phyloP scores from a whole-genome alignment of 2,329 filamentous ascomycete genomes.

The Colletotrichum sp. region DNA sequence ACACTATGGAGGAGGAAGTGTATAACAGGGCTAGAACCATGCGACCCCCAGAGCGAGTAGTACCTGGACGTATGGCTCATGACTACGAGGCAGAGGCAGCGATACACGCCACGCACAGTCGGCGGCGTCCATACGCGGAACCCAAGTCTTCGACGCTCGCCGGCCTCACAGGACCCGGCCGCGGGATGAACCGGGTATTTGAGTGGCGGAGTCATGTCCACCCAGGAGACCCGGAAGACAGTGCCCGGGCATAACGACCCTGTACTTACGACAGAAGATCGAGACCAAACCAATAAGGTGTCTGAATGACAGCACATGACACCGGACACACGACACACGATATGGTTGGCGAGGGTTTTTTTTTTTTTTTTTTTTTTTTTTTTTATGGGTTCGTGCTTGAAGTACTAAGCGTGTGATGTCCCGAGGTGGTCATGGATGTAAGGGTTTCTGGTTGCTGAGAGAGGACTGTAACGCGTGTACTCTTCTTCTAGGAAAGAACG shows the following conservation, averaged over 20 bases:
- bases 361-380: no score
- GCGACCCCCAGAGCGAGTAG: conserved; percentile 33
- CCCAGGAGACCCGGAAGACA: conserved; percentile 44
- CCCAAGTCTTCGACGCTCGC: conserved; percentile 50
- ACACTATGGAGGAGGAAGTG: conserved; percentile 46
- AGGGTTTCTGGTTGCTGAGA: not conserved
- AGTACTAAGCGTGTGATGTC: conserved; percentile 4
- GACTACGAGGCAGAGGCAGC: conserved; percentile 37
- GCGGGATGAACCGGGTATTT: conserved; percentile 52
- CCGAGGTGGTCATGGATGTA: not conserved
- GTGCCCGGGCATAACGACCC: not conserved
- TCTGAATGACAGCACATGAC: not conserved
- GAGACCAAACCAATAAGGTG: not conserved
- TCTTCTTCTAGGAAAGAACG: not conserved
- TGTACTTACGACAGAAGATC: conserved; percentile 2
- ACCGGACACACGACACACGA: not conserved
- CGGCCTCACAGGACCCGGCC: conserved; percentile 49
- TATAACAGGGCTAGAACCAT: conserved; percentile 36
- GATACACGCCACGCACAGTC: conserved; percentile 31
- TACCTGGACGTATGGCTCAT: conserved; percentile 29
- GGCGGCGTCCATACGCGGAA: conserved; percentile 27
- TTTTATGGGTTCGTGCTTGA: conserved; percentile 6
- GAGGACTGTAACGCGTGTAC: not conserved
- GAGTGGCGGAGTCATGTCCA: conserved; percentile 56
- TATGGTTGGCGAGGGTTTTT: not conserved